Conservation (phyloP, 2,329 filamentous ascomycete species). For the Aspergillus arachidicola region DNA sequence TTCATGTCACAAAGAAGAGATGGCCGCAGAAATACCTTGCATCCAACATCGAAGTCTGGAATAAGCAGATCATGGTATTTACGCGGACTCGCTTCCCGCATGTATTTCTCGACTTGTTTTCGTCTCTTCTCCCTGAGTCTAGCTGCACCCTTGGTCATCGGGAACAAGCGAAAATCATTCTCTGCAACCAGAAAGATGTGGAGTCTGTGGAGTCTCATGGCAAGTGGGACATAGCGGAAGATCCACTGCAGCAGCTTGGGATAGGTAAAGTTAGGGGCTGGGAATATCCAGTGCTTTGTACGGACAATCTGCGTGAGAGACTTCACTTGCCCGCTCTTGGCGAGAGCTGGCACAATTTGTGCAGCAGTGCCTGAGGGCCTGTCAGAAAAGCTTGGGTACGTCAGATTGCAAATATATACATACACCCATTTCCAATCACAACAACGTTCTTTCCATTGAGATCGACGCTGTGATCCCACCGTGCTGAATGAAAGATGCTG, state of each 20-base stretch:
- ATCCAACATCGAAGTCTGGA: not conserved
- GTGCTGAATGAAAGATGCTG: slow-evolving; percentile 29
- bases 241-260: slow-evolving; percentile 53
- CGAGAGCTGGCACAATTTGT: slow-evolving; percentile 29
- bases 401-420: not conserved
- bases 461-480: slow-evolving; percentile 27
- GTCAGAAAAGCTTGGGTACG: not conserved
- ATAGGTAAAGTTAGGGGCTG: slow-evolving; percentile 43
- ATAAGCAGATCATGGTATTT: no score
- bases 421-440: slow-evolving; percentile 39
- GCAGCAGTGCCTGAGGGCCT: slow-evolving; percentile 24
- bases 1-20: no score
- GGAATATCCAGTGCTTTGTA: slow-evolving; percentile 59
- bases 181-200: slow-evolving; percentile 37
- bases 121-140: no score
- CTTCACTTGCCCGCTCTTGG: slow-evolving; percentile 46
- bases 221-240: slow-evolving; percentile 51
- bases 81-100: no score
- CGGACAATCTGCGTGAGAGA: slow-evolving; percentile 60
- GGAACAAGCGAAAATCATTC: no score
- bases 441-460: slow-evolving; percentile 31
- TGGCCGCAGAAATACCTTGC: not conserved
- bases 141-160: no score
- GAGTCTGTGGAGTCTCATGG: slow-evolving; percentile 39
- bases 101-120: no score